phyloP scores from a whole-genome alignment of 2,329 filamentous ascomycete genomes.

The Colletotrichum lindemuthianum region DNA sequence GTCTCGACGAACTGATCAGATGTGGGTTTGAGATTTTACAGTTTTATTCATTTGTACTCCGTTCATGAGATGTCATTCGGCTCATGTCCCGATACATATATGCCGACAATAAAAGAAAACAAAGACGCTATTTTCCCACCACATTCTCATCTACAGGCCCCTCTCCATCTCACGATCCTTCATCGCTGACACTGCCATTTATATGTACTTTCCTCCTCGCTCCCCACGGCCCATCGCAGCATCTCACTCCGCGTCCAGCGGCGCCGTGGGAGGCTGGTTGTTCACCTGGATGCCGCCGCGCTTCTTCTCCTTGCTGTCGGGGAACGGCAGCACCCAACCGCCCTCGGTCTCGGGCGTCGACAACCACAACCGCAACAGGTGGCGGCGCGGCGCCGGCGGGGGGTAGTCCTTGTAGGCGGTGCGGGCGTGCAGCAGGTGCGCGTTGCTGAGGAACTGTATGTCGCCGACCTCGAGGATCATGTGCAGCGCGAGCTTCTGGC shows the following conservation, averaged over 20 bases:
- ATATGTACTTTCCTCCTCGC: too few species aligned
- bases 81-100: background rate
- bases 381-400: conserved; percentile 75
- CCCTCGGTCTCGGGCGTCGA: conserved; percentile 84
- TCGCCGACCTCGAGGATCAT: conserved; percentile 88
- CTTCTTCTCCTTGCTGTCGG: conserved; percentile 85
- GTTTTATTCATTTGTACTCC: background rate
- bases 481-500: conserved; percentile 76
- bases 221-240: too few species aligned
- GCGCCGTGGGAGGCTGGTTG: conserved; percentile 78
- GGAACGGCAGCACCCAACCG: conserved; percentile 86
- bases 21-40: too few species aligned
- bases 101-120: too few species aligned
- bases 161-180: too few species aligned
- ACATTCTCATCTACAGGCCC: too few species aligned
- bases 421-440: conserved; percentile 82
- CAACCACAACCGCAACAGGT: conserved; percentile 87
- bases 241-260: conserved; percentile 78
- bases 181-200: too few species aligned
- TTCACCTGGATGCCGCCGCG: conserved; percentile 89
- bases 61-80: background rate
- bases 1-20: too few species aligned
- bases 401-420: conserved; percentile 78
- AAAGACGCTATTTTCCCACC: too few species aligned
- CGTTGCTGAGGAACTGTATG: conserved; percentile 83